Base-by-base conservation (phyloP, 768 basidiomycete genomes). In the Xerocomellus dryophilus region DNA sequence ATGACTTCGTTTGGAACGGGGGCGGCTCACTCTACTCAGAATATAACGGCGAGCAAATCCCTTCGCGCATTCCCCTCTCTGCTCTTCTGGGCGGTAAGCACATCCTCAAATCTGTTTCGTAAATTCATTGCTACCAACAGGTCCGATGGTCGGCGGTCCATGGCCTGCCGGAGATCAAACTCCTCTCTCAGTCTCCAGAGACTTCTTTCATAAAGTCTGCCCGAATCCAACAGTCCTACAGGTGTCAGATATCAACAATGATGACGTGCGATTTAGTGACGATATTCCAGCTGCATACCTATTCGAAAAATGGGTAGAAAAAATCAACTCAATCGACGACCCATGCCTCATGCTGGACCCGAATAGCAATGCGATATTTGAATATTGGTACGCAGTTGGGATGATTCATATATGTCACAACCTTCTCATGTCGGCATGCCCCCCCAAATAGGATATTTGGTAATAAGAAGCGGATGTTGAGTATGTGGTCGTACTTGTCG, bases 141-240 rank as follows among this genome's bases (percentile, higher is more conserved):
- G 78, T 6, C 71, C 77, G 0, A 65, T 74, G 27, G 79, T 73
- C 0, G 79, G 79, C 1, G 76, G 68, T 4, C 52, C 64, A 3
- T 75, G 75, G 64, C 68, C 70, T 2, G 18, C 61, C 0, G 73
- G 65, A 5, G 70, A 71, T 17, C 6, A 46, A 17, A 63, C 68
- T 0, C 73, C 76, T 5, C 66, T 71, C 0, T 67, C 77, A 1
- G 73, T 81, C 3, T 62, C 63, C 7, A 58, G 61, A 23, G 66
- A 67, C 5, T 76, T 72, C 58, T 81, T 70, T 56, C 63, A 71
- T n/a, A 59, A 70, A 54, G 71, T 76, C 3, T 80, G 79, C 61
- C 75, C 71, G 5, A 57, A 70, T 5, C 67, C 70, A 15, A 73
- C 69, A 0, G 15, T 73, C 21, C 23, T 81, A 20, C 56, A 65